Evolutionary conservation across 108 stramenopile species (phyloP).

Genomic region (Skeletonema tropicum): DNA sequence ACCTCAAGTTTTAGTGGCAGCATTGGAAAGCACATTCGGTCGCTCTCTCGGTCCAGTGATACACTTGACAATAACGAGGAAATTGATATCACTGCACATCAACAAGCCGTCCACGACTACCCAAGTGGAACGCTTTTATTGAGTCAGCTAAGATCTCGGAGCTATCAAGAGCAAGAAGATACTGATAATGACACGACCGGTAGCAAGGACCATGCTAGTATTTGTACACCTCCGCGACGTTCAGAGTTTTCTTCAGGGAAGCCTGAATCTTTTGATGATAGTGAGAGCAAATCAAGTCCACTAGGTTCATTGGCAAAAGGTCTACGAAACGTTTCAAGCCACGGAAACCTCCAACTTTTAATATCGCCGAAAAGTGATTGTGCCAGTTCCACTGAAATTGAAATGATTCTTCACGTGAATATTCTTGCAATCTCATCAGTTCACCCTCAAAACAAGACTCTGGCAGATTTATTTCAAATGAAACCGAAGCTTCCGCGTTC

Average conservation of each 20-base stretch:
- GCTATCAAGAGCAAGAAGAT: conserved; percentile 9
- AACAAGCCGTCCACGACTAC: conserved; percentile 11
- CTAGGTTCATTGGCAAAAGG: conserved; percentile 5
- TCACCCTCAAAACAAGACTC: conserved; percentile 78
- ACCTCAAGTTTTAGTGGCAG: conserved; percentile 2
- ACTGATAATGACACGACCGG: conserved; percentile 8
- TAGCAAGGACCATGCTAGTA: background rate
- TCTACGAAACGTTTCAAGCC: conserved; percentile 17
- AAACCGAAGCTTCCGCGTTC: conserved; percentile 47
- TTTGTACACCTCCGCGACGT: background rate
- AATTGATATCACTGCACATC: background rate
- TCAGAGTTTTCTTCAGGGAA: background rate
- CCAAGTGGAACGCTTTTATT: conserved; percentile 25
- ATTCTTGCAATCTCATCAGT: conserved; percentile 79
- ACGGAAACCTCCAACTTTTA: conserved; percentile 25
- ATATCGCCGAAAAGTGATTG: background rate
- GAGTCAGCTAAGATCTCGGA: background rate
- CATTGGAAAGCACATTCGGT: conserved; percentile 18
- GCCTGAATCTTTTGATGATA: background rate
- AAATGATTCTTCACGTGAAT: conserved; percentile 40
- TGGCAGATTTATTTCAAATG: conserved; percentile 46
- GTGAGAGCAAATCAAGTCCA: background rate
- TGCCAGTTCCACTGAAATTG: conserved; percentile 8
- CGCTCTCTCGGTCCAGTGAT: conserved; percentile 12
- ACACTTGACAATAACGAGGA: background rate